Evolutionary conservation across 306 rosid species (phyloP).

Genomic region (Quercus agrifolia): DNA sequence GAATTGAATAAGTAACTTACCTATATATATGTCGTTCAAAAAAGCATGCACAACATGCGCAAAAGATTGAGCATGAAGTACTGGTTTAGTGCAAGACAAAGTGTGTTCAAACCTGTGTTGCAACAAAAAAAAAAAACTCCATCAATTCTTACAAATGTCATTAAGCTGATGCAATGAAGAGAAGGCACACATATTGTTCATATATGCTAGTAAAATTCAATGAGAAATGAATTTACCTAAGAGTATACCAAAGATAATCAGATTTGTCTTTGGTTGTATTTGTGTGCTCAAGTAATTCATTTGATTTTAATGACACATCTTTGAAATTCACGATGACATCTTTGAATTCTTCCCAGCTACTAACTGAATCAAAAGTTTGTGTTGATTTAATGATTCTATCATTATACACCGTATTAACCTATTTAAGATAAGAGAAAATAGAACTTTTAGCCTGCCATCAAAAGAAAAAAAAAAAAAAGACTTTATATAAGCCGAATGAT

Average conservation of each 20-base stretch:
- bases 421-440: neutral
- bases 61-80: slow-evolving; percentile 41
- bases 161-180: neutral
- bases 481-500: no score
- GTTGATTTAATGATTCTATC: slow-evolving; percentile 31
- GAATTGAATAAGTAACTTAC: slow-evolving; percentile 15
- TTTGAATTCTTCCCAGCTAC: slow-evolving; percentile 46
- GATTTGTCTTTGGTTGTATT: slow-evolving; percentile 66
- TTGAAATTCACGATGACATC: slow-evolving; percentile 52
- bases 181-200: no score
- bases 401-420: slow-evolving; percentile 39
- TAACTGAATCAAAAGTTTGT: slow-evolving; percentile 41
- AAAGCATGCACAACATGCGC: slow-evolving; percentile 68
- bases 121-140: neutral
- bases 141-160: neutral
- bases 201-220: neutral
- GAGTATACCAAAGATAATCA: slow-evolving; percentile 71
- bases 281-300: slow-evolving; percentile 61
- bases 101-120: slow-evolving; percentile 49
- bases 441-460: neutral
- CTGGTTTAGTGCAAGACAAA: slow-evolving; percentile 46
- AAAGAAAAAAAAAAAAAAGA: no score
- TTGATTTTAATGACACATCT: slow-evolving; percentile 37
- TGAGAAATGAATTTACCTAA: slow-evolving; percentile 30
- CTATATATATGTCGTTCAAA: slow-evolving; percentile 34